A percentile compares a stretch with the other conserved stretches of the same genome.
Conservation (phyloP, 2,329 filamentous ascomycete genomes). For the Aspergillus novoparasiticus region DNA sequence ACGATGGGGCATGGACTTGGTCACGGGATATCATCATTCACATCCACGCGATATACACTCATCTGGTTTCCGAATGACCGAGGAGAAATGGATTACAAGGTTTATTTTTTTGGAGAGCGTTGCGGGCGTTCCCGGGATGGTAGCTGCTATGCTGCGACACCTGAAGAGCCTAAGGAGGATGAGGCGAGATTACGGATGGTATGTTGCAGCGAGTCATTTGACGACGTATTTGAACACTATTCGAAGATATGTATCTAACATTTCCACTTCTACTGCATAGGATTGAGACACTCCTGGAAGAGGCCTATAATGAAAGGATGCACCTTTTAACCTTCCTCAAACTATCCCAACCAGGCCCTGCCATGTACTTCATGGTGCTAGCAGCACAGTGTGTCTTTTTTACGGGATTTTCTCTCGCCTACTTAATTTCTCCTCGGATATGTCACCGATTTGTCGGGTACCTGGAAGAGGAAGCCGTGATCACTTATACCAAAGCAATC, state of each 20-base stretch:
- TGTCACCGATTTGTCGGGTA: slow-evolving; percentile 97
- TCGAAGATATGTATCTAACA: background rate
- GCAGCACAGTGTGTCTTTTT: slow-evolving; percentile 95
- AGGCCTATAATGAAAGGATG: slow-evolving; percentile 93
- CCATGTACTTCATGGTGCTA: slow-evolving; percentile 91
- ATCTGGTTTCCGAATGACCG: slow-evolving; percentile 70
- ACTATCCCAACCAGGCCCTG: slow-evolving; percentile 79
- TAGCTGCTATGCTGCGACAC: slow-evolving; percentile 91
- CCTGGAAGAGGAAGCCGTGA: slow-evolving; percentile 93
- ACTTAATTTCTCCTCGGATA: slow-evolving; percentile 81
- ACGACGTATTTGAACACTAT: background rate
- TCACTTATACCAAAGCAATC: slow-evolving; percentile 91
- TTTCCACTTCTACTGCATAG: background rate
- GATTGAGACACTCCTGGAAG: slow-evolving; percentile 90
- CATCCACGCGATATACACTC: slow-evolving; percentile 45
- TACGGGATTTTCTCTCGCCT: slow-evolving; percentile 87
- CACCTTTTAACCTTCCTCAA: slow-evolving; percentile 91
- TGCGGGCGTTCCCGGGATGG: slow-evolving; percentile 95
- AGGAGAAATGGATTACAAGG: slow-evolving; percentile 84
- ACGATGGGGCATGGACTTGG: slow-evolving; percentile 78
- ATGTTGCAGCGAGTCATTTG: background rate
- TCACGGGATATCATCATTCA: slow-evolving; percentile 78
- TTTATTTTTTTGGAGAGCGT: slow-evolving; percentile 95
- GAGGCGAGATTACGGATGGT: slow-evolving; percentile 87
- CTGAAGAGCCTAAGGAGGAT: slow-evolving; percentile 80